Evolutionary conservation across 75 land plant genomes (phyloP), one percentile per base, ranked within the genome.

Genomic region (Chamaecyparis obtusa): DNA sequence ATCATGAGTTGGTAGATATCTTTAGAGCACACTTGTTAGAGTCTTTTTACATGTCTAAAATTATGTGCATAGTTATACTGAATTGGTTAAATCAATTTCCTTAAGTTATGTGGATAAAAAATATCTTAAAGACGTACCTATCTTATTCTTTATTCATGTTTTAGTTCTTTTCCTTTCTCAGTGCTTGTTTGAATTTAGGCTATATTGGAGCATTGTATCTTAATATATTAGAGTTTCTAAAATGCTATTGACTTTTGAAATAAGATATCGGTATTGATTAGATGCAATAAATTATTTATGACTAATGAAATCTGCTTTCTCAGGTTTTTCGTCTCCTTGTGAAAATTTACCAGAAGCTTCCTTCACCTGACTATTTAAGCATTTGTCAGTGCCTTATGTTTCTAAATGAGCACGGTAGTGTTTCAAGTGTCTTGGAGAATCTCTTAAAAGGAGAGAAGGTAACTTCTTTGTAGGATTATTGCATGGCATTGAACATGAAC

Each of bases 381-480:
- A 90, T 92, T 27, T 91, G 93, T 56, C 93, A 92, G 84, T 92
- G 93, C 74, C 90, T 92, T 5, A 92, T 92, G 93, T 92, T 92
- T 48, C 77, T 92, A 33, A 85, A 90, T 55, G 92, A 92, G 39
- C 92, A 92, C 19, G 83, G 83, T 0, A 87, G 84, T 69, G 93
- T 92, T 17, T 92, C 93, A n/a, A 60, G 75, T 51, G 90, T 90
- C n/a, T 78, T 92, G 85, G 93, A 92, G 32, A 90, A 86, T 57
- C 92, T 92, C 36, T n/a, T 92, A 56, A 88, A 57, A 55, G 93
- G 93, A 21, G 93, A 92, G 3, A 90, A 92, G 77, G 90, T 89
- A 72, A 43, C 10, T 86, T 86, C 41, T 49, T 84, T 21, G 57
- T 27, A 64, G 44, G 9, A 78, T 6, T 78, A 16, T 44, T 81